Evolutionary conservation across 371 early-diverging fungal species (phyloP).

Genomic region (Capillidium heterosporum): DNA sequence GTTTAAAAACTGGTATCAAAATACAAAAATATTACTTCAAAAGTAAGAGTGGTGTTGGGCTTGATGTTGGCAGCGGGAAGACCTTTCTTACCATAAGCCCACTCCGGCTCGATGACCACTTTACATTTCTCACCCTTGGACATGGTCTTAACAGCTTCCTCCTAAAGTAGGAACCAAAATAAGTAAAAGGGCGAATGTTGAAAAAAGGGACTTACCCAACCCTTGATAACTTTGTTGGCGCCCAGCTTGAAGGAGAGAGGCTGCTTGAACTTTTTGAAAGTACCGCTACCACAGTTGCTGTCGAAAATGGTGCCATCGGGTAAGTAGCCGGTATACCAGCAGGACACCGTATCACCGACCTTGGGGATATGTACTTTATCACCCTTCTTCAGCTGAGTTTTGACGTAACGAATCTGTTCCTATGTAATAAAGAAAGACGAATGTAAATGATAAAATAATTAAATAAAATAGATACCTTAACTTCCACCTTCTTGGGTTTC

Average conservation of each 20-base stretch:
- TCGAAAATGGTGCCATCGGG: slow-evolving; percentile 45
- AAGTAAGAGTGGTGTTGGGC: slow-evolving; percentile 21
- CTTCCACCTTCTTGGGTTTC: slow-evolving; percentile 10
- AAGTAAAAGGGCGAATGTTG: no score
- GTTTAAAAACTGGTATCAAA: no score
- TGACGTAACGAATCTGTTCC: slow-evolving; percentile 1
- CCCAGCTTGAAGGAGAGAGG: slow-evolving; percentile 38
- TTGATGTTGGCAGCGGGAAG: slow-evolving; percentile 23
- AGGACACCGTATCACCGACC: slow-evolving; percentile 10
- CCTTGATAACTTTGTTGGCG: slow-evolving; percentile 19
- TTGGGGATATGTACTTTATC: slow-evolving; percentile 14
- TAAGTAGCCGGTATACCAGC: slow-evolving; percentile 34
- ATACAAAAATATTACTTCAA: not conserved
- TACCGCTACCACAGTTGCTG: slow-evolving; percentile 20
- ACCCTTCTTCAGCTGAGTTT: slow-evolving; percentile 27
- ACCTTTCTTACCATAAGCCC: slow-evolving; percentile 36
- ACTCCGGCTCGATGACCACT: slow-evolving; percentile 24
- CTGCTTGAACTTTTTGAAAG: slow-evolving; percentile 24
- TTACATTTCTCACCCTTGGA: slow-evolving; percentile 29
- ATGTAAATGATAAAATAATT: no score
- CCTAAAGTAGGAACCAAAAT: slow-evolving; percentile 6
- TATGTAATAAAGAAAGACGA: not conserved
- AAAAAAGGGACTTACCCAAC: slow-evolving; percentile 14
- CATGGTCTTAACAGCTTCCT: slow-evolving; percentile 33
- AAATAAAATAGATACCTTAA: not conserved